Base-by-base conservation (phyloP, 1,139 yeast species). In the Yamadazyma buinensis region DNA sequence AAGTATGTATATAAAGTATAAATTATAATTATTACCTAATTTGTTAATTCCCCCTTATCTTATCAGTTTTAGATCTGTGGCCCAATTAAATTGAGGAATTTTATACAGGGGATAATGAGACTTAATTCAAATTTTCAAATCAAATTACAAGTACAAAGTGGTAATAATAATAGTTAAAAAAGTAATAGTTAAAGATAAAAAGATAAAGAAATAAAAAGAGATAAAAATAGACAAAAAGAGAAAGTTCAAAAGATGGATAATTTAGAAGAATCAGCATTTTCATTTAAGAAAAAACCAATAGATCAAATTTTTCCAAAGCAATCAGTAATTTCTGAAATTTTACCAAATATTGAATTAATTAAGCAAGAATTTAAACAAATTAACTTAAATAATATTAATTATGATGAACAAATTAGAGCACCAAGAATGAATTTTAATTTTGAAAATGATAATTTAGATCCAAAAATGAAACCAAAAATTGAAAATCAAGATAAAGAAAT, bases 321-420 rank as follows among this genome's bases (percentile, higher is more conserved):
- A 27, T 58, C 65, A 18, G 56, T 59, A 17, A 62, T 64, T 13
- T 59, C 68, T 6, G 58, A 56, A 23, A 58, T 61, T 17, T 41
- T 63, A n/a, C 61, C 59, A 21, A 20, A 30, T 31, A 28, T 29
- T 27, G 37, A 32, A 21, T 14, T 25, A 13, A n/a, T 15, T 12
- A 37, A 34, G 9, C 34, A 39, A 24, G 45, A 32, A 24, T 39
- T 46, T 10, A 41, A 17, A 4, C 30, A 27, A 8, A 30, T 29
- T 18, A 36, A 28, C 12, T 46, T 49, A 30, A 55, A 54, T 32
- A 57, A 59, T 32, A 50, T 64, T 34, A 62, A 67, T 44, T 66
- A 67, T 41, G 67, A 67, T 39, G 70, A 68, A 40, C 71, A 65
- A 43, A 68, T 68, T 29, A 46, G 74, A 40, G 71, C 70, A 19